A percentile compares a stretch with the other conserved stretches of the same genome.
phyloP scores from a whole-genome alignment of 2,329 filamentous ascomycete genomes.

The Didymella pomorum region DNA sequence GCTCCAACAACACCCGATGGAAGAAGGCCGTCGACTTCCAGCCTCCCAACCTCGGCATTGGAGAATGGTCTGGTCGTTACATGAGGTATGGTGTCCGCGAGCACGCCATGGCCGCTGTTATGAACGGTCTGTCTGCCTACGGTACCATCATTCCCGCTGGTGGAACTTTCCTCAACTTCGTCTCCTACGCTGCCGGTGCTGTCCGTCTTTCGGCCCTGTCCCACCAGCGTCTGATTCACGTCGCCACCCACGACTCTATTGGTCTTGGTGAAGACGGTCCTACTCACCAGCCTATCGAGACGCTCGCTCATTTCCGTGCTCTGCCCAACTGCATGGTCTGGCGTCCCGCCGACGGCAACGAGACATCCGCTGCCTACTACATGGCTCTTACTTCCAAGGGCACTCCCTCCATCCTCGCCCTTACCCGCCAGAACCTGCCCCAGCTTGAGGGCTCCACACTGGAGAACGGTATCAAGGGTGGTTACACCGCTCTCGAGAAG shows the following conservation, averaged over 20 bases:
- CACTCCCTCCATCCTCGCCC: conserved; percentile 90
- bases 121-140: conserved; percentile 95
- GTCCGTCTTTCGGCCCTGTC: conserved; percentile 94
- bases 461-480: conserved; percentile 90
- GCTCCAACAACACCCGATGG: conserved; percentile 98
- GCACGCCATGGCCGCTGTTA: conserved; percentile 90
- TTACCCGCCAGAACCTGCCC: conserved; percentile 97
- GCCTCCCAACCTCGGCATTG: conserved; percentile 82
- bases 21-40: conserved; percentile 98
- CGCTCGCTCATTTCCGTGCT: conserved; percentile 96
- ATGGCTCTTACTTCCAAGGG: conserved; percentile 86
- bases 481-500: conserved; percentile 87
- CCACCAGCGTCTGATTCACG: conserved; percentile 89
- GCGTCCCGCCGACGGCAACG: conserved; percentile 98
- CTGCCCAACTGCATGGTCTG: conserved; percentile 99
- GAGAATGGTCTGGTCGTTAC: conserved; percentile 90
- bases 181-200: conserved; percentile 95
- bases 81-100: conserved; percentile 91
- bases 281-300: conserved; percentile 99
- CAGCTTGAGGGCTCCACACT: conserved; percentile 95
- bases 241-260: conserved; percentile 98
- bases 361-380: conserved; percentile 98
- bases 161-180: conserved; percentile 99
- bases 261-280: conserved; percentile 98
- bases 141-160: conserved; percentile 92